Percentiles rank a stretch among this genome's conserved stretches.
These are phyloP conservation scores for Skeletonema menzelii DNA, from an alignment of 108 stramenopile genomes.

Conservation along the genomic window DNA sequence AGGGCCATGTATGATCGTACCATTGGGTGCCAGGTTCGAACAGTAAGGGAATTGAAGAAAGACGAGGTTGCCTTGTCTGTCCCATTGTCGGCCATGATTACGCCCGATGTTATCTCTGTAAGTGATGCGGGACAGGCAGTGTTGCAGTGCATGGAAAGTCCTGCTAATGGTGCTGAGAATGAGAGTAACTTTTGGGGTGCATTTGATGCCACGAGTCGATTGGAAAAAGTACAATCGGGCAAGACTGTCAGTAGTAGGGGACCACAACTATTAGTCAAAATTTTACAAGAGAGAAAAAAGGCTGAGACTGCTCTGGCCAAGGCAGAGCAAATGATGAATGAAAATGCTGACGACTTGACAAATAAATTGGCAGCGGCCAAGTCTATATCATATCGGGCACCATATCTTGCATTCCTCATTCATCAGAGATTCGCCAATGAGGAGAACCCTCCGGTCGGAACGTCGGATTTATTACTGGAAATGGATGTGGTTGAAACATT, in stretches of 20 bases:
- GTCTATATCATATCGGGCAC: constrained; percentile 36
- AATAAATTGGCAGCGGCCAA: constrained; percentile 27
- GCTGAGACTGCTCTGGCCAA: constrained; percentile 56
- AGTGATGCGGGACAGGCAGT: constrained; percentile 85
- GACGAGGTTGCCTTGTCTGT: constrained; percentile 76
- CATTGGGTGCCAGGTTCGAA: constrained; percentile 84
- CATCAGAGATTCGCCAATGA: constrained; percentile 82
- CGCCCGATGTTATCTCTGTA: constrained; percentile 81
- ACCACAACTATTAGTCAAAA: constrained; percentile 83
- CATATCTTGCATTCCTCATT: constrained; percentile 56
- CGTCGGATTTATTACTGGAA: constrained; percentile 8
- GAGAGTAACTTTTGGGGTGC: constrained; percentile 64
- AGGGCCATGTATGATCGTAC: constrained; percentile 80
- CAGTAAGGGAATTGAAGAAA: constrained; percentile 72
- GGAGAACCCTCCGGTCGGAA: constrained; percentile 50
- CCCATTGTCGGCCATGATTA: constrained; percentile 74
- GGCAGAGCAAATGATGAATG: constrained; percentile 21
- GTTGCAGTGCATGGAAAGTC: constrained; percentile 53
- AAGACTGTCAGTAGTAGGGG: constrained; percentile 63
- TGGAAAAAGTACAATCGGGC: constrained; percentile 47
- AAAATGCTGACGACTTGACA: background rate
- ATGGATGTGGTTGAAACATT: constrained; percentile 61
- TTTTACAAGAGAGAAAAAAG: constrained; percentile 80
- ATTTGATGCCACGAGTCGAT: constrained; percentile 66
- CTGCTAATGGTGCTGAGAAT: background rate